These are phyloP conservation scores for Entomophthora muscae DNA, from an alignment of 371 early-diverging fungal genomes.

Conservation along the genomic window DNA sequence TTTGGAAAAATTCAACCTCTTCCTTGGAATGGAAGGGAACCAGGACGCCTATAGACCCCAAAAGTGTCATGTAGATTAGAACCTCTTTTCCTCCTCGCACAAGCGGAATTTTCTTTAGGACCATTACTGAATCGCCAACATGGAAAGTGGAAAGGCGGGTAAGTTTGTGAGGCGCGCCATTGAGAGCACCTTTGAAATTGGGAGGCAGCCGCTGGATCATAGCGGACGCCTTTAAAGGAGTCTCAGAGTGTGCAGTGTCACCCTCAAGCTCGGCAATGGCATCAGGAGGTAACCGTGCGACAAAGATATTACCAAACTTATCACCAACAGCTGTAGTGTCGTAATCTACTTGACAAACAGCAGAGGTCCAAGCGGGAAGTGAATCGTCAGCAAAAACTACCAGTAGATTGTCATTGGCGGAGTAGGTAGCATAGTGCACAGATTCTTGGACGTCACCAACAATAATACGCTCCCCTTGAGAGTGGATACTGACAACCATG, in stretches of 20 bases:
- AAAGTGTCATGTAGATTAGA: conserved; percentile 65
- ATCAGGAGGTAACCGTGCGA: conserved; percentile 48
- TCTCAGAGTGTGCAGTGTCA: conserved; percentile 20
- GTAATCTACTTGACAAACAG: conserved; percentile 66
- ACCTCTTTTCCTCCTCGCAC: conserved; percentile 73
- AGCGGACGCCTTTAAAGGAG: neutral
- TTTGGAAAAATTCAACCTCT: conserved; percentile 85
- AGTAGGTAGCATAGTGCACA: conserved; percentile 57
- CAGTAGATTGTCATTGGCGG: conserved; percentile 56
- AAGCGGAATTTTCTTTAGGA: conserved; percentile 52
- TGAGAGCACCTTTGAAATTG: conserved; percentile 56
- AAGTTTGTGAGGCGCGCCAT: conserved; percentile 79
- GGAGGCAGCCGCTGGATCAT: conserved; percentile 15
- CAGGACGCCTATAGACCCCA: conserved; percentile 67
- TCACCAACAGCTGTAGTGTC: conserved; percentile 87
- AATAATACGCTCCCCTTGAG: conserved; percentile 73
- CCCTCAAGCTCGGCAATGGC: conserved; percentile 59
- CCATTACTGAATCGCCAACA: conserved; percentile 73
- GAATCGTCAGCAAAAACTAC: conserved; percentile 85
- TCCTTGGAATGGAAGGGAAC: conserved; percentile 74
- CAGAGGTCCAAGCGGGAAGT: conserved; percentile 73
- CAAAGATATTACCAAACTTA: conserved; percentile 88
- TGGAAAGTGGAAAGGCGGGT: conserved; percentile 48
- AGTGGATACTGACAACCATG: conserved; percentile 46
- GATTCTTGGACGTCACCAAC: conserved; percentile 80